Base-by-base conservation (phyloP, 2,329 filamentous ascomycete genomes). In the Pleoardoris graminearum region DNA sequence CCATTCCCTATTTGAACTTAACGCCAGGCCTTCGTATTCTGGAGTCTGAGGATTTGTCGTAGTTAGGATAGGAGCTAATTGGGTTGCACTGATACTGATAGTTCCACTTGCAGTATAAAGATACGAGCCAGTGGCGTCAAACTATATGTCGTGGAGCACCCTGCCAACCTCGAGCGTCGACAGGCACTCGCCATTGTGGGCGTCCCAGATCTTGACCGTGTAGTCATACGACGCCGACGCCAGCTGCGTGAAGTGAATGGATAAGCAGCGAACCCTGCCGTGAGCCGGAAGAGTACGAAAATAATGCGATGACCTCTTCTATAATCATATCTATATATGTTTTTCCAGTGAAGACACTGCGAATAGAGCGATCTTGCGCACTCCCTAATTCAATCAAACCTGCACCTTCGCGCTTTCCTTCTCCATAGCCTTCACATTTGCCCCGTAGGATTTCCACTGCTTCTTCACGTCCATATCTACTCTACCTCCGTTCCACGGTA, bases 401-500 rank as follows among this genome's bases (percentile, higher is more conserved):
- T n/a, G n/a, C n/a, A n/a, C n/a, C n/a, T n/a, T n/a, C n/a, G n/a
- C n/a, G n/a, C n/a, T n/a, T 17, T 27, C 16, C 1, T 43, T 3
- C 16, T 32, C 52, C 14, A 55, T 4, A n/a, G 30, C 32, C 27
- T 46, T 43, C 30, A 38, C 16, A 43, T 55, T 41, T 10, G 51
- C 56, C 4, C 56, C 56, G 36, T 50, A 59, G 17, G 54, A 50
- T 2, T 33, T 16, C 56, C 53, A 57, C 22, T 53, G 45, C 12
- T 25, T 39, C 41, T 59, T 54, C 2, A 57, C 51, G 3, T 47
- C 53, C n/a, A 56, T 35, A 22, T 57, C 53, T 4, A 39, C 39
- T 4, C 22, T 19, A 27, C 49, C 45, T 3, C 37, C 35, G 27
- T 59, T 50, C 3, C 29, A 21, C 14, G 36, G n/a, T 7, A 50